A percentile compares a stretch with the other conserved stretches of the same genome.
Evolutionary conservation across 1,284 basidiomycete species (phyloP).

Genomic region (Taiwanofungus camphoratus): DNA sequence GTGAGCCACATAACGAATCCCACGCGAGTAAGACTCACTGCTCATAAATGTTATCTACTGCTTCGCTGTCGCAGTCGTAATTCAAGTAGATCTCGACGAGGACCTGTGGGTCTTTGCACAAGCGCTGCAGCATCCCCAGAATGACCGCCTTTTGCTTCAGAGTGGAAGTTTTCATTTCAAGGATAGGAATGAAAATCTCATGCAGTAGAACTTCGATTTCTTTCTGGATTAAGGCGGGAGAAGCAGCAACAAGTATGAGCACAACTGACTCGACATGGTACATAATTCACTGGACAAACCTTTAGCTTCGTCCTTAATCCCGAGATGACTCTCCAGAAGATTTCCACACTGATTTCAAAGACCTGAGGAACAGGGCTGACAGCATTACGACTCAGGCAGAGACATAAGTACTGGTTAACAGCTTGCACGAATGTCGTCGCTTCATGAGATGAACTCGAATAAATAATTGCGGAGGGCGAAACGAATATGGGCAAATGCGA

Average conservation of each 20-base stretch:
- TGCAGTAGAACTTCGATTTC: constrained; percentile 98
- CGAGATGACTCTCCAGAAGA: constrained; percentile 94
- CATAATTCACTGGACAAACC: constrained; percentile 33
- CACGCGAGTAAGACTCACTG: constrained; percentile 46
- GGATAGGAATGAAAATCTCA: constrained; percentile 97
- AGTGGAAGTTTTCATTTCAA: constrained; percentile 97
- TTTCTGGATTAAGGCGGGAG: constrained; percentile 54
- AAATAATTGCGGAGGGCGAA: constrained; percentile 81
- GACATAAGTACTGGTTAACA: constrained; percentile 91
- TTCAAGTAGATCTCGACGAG: constrained; percentile 97
- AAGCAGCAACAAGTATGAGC: constrained; percentile 1
- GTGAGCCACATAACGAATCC: not conserved
- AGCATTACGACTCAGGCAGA: constrained; percentile 92
- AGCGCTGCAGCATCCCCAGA: constrained; percentile 77
- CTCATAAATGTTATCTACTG: constrained; percentile 94
- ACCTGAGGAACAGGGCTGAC: constrained; percentile 95
- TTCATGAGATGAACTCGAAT: constrained; percentile 82
- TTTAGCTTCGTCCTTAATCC: constrained; percentile 96
- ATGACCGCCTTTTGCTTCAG: constrained; percentile 92
- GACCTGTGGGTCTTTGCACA: constrained; percentile 93
- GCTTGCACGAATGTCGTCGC: constrained; percentile 87
- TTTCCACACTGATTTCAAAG: constrained; percentile 97
- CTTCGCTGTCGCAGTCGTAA: constrained; percentile 93
- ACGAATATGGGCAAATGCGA: constrained; percentile 88
- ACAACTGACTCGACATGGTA: constrained; percentile 10